Evolutionary conservation across 805 yeast genomes (phyloP), one percentile per base, ranked within the genome.

Genomic region (Wickerhamiella musiphila): DNA sequence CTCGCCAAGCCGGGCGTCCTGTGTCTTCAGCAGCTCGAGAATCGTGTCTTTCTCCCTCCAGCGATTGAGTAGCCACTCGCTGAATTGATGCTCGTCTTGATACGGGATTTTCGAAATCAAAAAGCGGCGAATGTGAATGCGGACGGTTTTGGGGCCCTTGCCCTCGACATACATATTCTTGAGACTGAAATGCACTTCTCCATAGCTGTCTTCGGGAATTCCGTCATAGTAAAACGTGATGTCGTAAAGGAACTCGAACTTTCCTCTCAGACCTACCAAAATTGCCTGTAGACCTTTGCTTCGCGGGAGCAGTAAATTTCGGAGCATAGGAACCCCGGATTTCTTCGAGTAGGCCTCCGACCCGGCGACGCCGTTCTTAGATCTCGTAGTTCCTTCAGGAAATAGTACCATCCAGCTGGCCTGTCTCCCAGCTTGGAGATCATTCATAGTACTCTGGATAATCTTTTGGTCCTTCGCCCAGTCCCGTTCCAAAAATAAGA

Each of bases 361-460:
- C 36, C 68, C 66, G 3, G 45, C 55, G 29, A 69, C 62, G 2
- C 94, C 81, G 37, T 68, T 65, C 4, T 61, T 62, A 23, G 90
- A 73, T 34, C 78, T 56, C 36, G 82, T 90, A 0, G 98, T 90
- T 4, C 98, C 98, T 53, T 90, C 98, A 1, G 98, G 98, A 55
- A 77, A 90, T 18, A 90, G 52, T 15, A 84, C 55, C 28, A 90
- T 52, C 63, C 76, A 71, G n/a, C n/a, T n/a, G n/a, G n/a, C n/a
- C n/a, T n/a, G n/a, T n/a, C n/a, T n/a, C n/a, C n/a, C n/a, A 40
- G 74, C 73, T 3, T 78, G 74, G 68, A 70, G 65, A 42, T 62
- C 54, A 14, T 54, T 46, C 35, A 39, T 40, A 5, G 35, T 17
- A 11, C 32, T 31, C 9, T 30, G 26, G 58, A 84, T 61, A 9